Evolutionary conservation across 2,329 filamentous ascomycete genomes (phyloP), one percentile per base, ranked within the genome.

Genomic region (Zelopaecilomyces penicillatus): DNA sequence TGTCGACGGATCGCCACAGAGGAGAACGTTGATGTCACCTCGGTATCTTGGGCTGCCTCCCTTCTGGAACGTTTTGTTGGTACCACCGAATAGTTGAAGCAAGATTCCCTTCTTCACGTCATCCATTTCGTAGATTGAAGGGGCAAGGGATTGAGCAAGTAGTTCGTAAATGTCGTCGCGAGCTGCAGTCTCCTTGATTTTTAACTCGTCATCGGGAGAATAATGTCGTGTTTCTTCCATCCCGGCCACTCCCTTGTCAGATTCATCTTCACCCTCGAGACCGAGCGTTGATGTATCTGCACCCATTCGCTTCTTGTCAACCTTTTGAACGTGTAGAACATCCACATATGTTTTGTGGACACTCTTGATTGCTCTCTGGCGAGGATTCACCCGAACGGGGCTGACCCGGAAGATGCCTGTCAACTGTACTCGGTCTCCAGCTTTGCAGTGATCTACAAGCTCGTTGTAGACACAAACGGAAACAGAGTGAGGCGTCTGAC

Each of bases 71-170:
- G 87, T 87, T 69, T 98, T 98, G 73, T 98, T 98, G 31, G 93
- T 95, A 45, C 93, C 93, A 33, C 93, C 91, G 61, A 98, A 98
- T 35, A 98, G 79, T 60, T 98, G 93, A 4, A 98, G 80, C 8
- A 98, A 73, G 50, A 98, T 96, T 8, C 93, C 93, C 68, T 98
- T 98, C 74, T 98, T 98, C 39, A 97, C 89, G 58, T 98, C 93
- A 54, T 98, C 93, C 82, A 95, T 86, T 66, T 98, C 93, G 68
- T 94, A 96, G 58, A 98, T 85, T 48, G 90, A 96, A 10, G 93
- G 93, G 2, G 93, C 93, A 29, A 98, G 73, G 1, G 91, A 97
- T 33, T 91, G 81, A 12, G 93, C 78, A 4, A 98, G 78, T 27
- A 98, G 77, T 26, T 98, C 90, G 63, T 98, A 98, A 43, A 98